Base-by-base conservation (phyloP, 2,329 filamentous ascomycete species). In the Sporothrix mexicana region DNA sequence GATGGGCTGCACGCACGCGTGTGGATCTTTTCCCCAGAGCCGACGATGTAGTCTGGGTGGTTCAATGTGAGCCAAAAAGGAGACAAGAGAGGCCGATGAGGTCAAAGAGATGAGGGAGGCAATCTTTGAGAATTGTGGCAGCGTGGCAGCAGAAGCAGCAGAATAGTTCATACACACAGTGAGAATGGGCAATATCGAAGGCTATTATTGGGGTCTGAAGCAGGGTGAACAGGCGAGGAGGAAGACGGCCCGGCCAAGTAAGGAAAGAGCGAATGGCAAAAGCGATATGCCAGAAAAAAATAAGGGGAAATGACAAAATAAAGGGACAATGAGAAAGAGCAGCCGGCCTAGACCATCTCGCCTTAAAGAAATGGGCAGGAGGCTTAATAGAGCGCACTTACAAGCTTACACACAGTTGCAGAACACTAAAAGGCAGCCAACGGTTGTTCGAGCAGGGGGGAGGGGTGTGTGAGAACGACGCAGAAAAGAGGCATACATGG, bases 21-120 rank as follows among this genome's bases (percentile, higher is more conserved):
- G 49, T 45, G n/a, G 51, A 59, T 55, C 30, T 25, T 69, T 57
- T 45, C 51, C 30, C 66, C 47, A n/a, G 67, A 69, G 67, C n/a
- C 51, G 36, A 49, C 15, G 68, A 61, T 47, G 23, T 4, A 5
- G 15, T 36, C 36, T 59, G 53, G 12, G 49, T 59, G 68, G 68
- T 61, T 12, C 23, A 53, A 51, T 30, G 17, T 36, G 23, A 41
- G 55, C 64, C 41, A 30, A 45, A 47, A 68, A 36, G 30, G 10
- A 25, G 36, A 43, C 45, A 17, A n/a, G 20, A 49, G n/a, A 62
- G 36, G 15, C 23, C 45, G 15, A 67, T 15, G 36, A 41, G 43
- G 13, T 30, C 49, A 41, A 43, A 59, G 41, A 59, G n/a, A 36
- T 51, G 15, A n/a, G 23, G 2, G 41, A 41, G 23, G 57, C n/a